phyloP scores from a whole-genome alignment of 208 protist genomes.

The Trichomonas tenax region DNA sequence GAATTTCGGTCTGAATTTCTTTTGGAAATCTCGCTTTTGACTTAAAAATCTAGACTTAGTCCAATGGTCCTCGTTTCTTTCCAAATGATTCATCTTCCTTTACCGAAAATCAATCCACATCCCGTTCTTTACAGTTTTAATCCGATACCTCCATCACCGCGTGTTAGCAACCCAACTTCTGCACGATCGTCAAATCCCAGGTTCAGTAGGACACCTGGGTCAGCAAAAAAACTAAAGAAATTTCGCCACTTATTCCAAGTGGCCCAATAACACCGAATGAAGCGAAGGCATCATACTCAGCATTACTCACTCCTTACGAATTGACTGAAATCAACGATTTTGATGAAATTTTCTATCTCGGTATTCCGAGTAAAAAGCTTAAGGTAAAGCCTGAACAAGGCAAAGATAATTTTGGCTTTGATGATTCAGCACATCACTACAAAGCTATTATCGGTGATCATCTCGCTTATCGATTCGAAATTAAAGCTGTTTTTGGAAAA shows the following conservation, averaged over 20 bases:
- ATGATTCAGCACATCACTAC: not conserved
- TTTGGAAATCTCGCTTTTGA: too few species aligned
- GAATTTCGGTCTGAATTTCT: too few species aligned
- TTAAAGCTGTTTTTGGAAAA: conserved; percentile 55
- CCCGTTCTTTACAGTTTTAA: too few species aligned
- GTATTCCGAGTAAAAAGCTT: not conserved
- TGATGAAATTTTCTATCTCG: not conserved
- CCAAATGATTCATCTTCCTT: too few species aligned
- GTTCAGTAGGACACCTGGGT: not conserved
- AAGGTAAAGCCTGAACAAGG: too few species aligned
- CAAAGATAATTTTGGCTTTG: not conserved
- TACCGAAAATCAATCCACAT: too few species aligned
- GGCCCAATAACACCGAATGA: not conserved
- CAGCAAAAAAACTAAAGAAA: not conserved
- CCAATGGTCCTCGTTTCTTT: too few species aligned
- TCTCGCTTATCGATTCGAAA: conserved; percentile 60
- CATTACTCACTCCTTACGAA: not conserved
- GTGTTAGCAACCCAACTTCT: not conserved
- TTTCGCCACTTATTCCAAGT: not conserved
- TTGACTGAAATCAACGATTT: not conserved
- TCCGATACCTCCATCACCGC: not conserved
- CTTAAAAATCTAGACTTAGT: too few species aligned
- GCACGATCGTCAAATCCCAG: not conserved
- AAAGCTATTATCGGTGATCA: not conserved
- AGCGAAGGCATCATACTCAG: not conserved